These are phyloP conservation scores for Fusarium guadeloupense DNA, from an alignment of 2,329 filamentous ascomycete genomes.

Conservation along the genomic window DNA sequence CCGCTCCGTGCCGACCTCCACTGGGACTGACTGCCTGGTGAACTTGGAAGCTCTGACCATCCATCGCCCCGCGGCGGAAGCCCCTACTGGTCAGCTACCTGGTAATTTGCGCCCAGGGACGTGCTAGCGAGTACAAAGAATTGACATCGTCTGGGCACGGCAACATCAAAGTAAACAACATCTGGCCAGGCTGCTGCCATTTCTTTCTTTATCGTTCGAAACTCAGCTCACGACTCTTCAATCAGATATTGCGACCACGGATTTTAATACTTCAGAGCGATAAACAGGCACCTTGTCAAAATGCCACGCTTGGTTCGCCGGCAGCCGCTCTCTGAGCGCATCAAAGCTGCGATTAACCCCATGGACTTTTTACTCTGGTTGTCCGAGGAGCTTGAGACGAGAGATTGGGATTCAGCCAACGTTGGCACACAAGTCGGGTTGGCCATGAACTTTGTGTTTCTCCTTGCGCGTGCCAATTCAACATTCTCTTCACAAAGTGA, in stretches of 20 bases:
- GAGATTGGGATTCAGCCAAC: conserved; percentile 86
- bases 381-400: conserved; percentile 90
- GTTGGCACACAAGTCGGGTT: conserved; percentile 81
- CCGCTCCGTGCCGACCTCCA: conserved; percentile 33
- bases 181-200: conserved; percentile 8
- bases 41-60: conserved; percentile 45
- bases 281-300: conserved; percentile 42
- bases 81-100: conserved; percentile 22
- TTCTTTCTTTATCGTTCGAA: conserved; percentile 7
- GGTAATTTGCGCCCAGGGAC: conserved; percentile 14
- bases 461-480: conserved; percentile 84
- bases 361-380: conserved; percentile 91
- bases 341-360: conserved; percentile 83
- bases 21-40: conserved; percentile 1
- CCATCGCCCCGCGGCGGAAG: conserved; percentile 34
- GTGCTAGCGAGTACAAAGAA: conserved; percentile 33
- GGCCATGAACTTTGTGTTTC: conserved; percentile 78
- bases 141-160: conserved; percentile 23
- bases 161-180: conserved; percentile 45
- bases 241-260: conserved; percentile 1
- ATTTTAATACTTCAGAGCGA: not conserved
- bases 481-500: conserved; percentile 65
- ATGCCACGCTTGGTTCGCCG: conserved; percentile 84
- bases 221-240: not conserved
- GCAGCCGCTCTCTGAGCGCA: conserved; percentile 80